phyloP scores from a whole-genome alignment of 2,329 filamentous ascomycete species.

The Monilinia polystroma region DNA sequence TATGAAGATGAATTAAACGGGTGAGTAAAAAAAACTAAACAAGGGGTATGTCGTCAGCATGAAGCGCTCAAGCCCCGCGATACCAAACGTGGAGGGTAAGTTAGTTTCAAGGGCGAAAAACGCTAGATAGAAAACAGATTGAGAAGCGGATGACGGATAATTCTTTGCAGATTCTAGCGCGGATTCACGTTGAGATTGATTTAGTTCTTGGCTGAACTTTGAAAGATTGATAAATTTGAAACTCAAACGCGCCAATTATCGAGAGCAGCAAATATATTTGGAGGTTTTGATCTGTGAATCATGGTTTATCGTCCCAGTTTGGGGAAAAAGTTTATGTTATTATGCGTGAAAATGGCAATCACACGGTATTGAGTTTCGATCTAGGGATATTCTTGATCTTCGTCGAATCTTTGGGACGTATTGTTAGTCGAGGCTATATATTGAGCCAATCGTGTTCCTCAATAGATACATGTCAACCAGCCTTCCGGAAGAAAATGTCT shows the following conservation, averaged over 20 bases:
- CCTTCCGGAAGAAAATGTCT: background rate
- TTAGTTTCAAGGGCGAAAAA: slow-evolving; percentile 7
- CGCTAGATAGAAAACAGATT: background rate
- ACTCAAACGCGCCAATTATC: background rate
- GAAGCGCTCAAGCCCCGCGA: slow-evolving; percentile 11
- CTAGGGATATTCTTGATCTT: background rate
- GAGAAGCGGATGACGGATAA: background rate
- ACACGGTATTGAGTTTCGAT: background rate
- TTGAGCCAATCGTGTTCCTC: background rate
- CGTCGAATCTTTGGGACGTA: background rate
- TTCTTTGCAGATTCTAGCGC: background rate
- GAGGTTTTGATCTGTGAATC: background rate
- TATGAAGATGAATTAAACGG: slow-evolving; percentile 6
- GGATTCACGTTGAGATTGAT: background rate
- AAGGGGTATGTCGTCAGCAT: background rate
- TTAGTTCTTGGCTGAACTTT: background rate
- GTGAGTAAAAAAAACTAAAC: background rate
- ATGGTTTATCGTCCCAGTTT: background rate
- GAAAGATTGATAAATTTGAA: background rate
- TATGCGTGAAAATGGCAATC: background rate
- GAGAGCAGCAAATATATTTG: background rate
- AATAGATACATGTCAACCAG: background rate
- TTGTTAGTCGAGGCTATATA: background rate
- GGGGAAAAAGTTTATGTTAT: background rate
- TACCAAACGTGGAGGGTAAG: slow-evolving; percentile 2